A percentile compares a stretch with the other conserved stretches of the same genome.
Conservation (phyloP, 768 basidiomycete genomes). For the Phanerodontia chrysosporium region DNA sequence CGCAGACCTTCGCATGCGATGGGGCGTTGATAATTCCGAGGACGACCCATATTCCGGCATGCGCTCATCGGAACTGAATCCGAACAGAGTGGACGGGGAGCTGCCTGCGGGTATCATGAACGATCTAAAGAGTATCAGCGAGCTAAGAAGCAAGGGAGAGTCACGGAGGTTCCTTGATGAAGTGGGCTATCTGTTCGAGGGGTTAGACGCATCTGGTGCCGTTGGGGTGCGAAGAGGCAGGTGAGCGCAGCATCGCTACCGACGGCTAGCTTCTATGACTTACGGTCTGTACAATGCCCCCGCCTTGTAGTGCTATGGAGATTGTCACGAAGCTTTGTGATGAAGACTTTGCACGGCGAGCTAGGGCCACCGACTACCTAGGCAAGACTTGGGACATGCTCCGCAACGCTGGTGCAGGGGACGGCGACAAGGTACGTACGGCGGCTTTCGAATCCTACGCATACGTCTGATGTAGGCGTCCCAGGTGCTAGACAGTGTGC, state of each 20-base stretch:
- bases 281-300: background rate
- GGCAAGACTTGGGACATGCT: constrained; percentile 66
- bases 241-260: constrained; percentile 38
- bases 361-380: constrained; percentile 73
- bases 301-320: constrained; percentile 58
- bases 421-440: constrained; percentile 49
- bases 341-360: constrained; percentile 70
- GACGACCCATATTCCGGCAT: constrained; percentile 53
- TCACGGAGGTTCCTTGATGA: constrained; percentile 78
- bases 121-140: constrained; percentile 75
- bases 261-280: constrained; percentile 17
- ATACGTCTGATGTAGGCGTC: no score
- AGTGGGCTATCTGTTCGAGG: constrained; percentile 82
- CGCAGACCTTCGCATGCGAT: constrained; percentile 64
- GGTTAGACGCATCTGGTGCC: constrained; percentile 51
- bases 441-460: background rate
- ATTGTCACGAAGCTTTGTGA: constrained; percentile 73
- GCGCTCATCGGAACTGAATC: constrained; percentile 35
- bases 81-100: background rate
- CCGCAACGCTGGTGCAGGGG: constrained; percentile 51
- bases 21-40: constrained; percentile 79
- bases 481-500: constrained; percentile 65
- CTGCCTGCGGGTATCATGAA: constrained; percentile 64
- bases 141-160: constrained; percentile 77
- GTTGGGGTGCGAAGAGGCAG: constrained; percentile 63